Evolutionary conservation across 2,329 filamentous ascomycete species (phyloP).

Genomic region (Lecanicillium sp.): DNA sequence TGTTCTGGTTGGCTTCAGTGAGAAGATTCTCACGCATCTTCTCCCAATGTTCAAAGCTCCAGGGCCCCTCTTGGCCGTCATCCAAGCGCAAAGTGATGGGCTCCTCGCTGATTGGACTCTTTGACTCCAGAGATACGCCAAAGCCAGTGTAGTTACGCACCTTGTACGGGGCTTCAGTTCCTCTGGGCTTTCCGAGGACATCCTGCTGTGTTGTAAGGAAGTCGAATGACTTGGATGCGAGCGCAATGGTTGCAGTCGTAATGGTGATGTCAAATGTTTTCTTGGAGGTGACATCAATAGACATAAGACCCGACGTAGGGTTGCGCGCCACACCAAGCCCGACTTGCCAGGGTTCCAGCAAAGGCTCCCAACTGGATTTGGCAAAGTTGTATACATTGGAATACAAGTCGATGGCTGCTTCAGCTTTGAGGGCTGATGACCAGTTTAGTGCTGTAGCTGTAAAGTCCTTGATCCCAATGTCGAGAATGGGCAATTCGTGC

Average conservation of each 20-base stretch:
- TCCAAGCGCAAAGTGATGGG: conserved; percentile 68
- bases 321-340: conserved; percentile 83
- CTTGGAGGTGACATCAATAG: conserved; percentile 79
- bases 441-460: conserved; percentile 81
- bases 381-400: conserved; percentile 98
- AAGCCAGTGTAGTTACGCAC: conserved; percentile 97
- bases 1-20: conserved; percentile 71
- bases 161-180: conserved; percentile 84
- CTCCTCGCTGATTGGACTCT: conserved; percentile 58
- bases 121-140: conserved; percentile 76
- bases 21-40: conserved; percentile 92
- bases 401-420: conserved; percentile 88
- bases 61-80: conserved; percentile 87
- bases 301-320: conserved; percentile 65
- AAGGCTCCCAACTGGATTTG: conserved; percentile 95
- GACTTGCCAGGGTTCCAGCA: conserved; percentile 95
- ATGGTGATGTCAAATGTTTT: conserved; percentile 89
- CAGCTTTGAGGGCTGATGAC: conserved; percentile 80
- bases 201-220: conserved; percentile 83
- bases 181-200: conserved; percentile 85
- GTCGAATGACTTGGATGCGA: conserved; percentile 87
- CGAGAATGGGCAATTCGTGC: conserved; percentile 90
- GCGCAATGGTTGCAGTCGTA: conserved; percentile 86
- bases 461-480: conserved; percentile 89
- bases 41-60: conserved; percentile 95